A percentile compares a stretch with the other conserved stretches of the same genome.
Evolutionary conservation across 163 green algal genomes (phyloP).

Genomic region (Chloromonas sp.): DNA sequence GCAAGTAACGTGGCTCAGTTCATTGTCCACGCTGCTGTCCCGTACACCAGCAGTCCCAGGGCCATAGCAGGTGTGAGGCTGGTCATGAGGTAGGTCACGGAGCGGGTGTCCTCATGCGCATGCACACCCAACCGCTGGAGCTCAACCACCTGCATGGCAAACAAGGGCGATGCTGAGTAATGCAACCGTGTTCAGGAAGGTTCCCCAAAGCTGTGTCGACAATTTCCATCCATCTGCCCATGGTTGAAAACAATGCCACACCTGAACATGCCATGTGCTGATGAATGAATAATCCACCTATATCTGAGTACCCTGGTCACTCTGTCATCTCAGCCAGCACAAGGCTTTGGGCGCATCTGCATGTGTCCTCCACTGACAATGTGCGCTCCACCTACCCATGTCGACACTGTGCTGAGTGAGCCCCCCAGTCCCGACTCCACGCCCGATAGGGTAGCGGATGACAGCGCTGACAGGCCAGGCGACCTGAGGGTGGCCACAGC

Average conservation of each 20-base stretch:
- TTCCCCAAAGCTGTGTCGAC: too few species aligned
- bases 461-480: not conserved
- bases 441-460: slow-evolving; percentile 10
- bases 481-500: slow-evolving; percentile 7
- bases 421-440: slow-evolving; percentile 35
- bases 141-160: slow-evolving; percentile 27
- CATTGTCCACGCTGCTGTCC: not conserved
- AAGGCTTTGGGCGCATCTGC: too few species aligned
- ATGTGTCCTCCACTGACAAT: too few species aligned
- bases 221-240: too few species aligned
- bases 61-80: not conserved
- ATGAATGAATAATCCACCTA: too few species aligned
- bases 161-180: too few species aligned
- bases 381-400: slow-evolving; percentile 20
- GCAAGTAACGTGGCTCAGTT: too few species aligned
- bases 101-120: not conserved
- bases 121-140: slow-evolving; percentile 10
- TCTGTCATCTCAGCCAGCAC: too few species aligned
- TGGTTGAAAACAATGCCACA: too few species aligned
- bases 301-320: too few species aligned
- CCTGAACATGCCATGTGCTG: too few species aligned
- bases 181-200: too few species aligned
- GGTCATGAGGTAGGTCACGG: not conserved
- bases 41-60: not conserved
- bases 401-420: slow-evolving; percentile 59